phyloP scores from a whole-genome alignment of 805 yeast genomes.

The Starmera pachycereana region DNA sequence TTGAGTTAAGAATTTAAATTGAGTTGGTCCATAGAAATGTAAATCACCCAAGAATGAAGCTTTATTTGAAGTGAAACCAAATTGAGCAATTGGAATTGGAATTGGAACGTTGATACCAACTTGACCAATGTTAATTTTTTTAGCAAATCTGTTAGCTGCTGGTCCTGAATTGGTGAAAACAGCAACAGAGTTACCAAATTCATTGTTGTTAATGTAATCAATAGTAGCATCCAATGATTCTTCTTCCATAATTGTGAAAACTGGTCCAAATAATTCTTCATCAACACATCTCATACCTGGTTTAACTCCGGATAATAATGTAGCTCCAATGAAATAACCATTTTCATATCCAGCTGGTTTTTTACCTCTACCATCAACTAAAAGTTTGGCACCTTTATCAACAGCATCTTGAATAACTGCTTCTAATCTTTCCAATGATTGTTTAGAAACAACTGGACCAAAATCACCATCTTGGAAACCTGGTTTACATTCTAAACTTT shows the following conservation, averaged over 20 bases:
- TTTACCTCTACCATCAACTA: constrained; percentile 53
- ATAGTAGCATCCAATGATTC: constrained; percentile 64
- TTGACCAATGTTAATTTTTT: constrained; percentile 61
- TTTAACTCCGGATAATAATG: constrained; percentile 48
- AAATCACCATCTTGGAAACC: constrained; percentile 59
- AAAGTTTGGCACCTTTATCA: constrained; percentile 50
- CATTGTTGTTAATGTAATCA: constrained; percentile 41
- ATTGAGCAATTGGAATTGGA: constrained; percentile 77
- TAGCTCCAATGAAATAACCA: constrained; percentile 69
- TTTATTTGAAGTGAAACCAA: constrained; percentile 72
- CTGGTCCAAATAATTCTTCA: constrained; percentile 73
- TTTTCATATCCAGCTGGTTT: constrained; percentile 36
- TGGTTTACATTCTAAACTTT: constrained; percentile 45
- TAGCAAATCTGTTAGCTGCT: constrained; percentile 57
- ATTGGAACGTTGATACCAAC: constrained; percentile 73
- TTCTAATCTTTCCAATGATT: constrained; percentile 41
- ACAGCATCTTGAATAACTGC: constrained; percentile 48
- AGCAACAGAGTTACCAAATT: constrained; percentile 67
- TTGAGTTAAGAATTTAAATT: constrained; percentile 62
- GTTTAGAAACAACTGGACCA: constrained; percentile 65
- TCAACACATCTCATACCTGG: constrained; percentile 67
- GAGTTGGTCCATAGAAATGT: constrained; percentile 73
- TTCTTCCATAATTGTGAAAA: constrained; percentile 48
- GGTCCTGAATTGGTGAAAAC: constrained; percentile 63
- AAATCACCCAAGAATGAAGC: constrained; percentile 72